phyloP scores from a whole-genome alignment of 306 rosid species.

The Parietaria judaica region DNA sequence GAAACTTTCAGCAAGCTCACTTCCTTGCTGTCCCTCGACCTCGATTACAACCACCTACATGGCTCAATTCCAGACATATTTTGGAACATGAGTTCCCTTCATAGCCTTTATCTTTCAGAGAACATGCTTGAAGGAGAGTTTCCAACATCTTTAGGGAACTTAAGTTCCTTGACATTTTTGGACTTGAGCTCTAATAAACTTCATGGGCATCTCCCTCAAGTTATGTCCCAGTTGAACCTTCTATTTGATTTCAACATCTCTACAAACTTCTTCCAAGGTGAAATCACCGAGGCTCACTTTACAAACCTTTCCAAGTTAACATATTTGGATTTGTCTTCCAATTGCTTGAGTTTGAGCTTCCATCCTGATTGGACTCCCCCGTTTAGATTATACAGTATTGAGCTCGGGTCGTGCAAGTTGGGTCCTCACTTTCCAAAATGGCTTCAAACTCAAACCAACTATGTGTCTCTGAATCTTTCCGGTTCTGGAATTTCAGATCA shows the following conservation, averaged over 20 bases:
- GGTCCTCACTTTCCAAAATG: constrained; percentile 16
- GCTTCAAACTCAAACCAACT: constrained; percentile 9
- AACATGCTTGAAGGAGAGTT: constrained; percentile 7
- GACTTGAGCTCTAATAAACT: fast-evolving
- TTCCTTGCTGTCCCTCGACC: not conserved
- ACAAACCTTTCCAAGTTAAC: not conserved
- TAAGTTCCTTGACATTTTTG: not conserved
- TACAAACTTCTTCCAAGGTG: constrained; percentile 1
- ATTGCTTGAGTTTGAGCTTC: not conserved
- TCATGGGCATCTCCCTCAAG: not conserved
- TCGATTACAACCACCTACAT: too few species aligned
- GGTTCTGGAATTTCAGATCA: not conserved
- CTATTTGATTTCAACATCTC: not conserved
- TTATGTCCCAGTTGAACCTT: too few species aligned
- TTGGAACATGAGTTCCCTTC: too few species aligned
- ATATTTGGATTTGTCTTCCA: fast-evolving
- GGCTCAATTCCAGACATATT: too few species aligned
- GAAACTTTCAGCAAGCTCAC: constrained; percentile 1
- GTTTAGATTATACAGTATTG: fast-evolving
- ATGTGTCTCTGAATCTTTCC: not conserved
- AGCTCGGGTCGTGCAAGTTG: not conserved
- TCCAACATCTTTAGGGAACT: not conserved
- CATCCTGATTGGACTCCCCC: constrained; percentile 1
- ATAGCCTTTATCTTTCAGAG: not conserved
- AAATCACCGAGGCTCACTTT: not conserved